Conservation (phyloP, 768 basidiomycete genomes). For the Boletellus emodensis region DNA sequence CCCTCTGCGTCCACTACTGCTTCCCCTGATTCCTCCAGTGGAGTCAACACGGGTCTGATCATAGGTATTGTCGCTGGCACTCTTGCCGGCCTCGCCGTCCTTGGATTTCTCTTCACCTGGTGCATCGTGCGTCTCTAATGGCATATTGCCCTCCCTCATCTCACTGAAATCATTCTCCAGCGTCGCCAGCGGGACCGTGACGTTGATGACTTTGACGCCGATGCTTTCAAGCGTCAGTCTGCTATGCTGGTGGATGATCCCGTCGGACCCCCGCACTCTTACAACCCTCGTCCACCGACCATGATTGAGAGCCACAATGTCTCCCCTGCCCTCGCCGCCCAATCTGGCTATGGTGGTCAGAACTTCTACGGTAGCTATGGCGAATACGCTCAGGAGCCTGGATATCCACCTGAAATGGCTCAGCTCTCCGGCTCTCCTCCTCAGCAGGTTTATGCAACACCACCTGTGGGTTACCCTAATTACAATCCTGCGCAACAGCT, state of each 20-base stretch:
- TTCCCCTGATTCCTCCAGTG: conserved; percentile 33
- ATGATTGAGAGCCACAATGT: conserved; percentile 54
- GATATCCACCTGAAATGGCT: conserved; percentile 17
- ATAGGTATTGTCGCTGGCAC: conserved; percentile 46
- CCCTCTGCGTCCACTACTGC: conserved; percentile 23
- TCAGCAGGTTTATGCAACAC: conserved; percentile 22
- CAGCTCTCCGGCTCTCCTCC: conserved; percentile 12
- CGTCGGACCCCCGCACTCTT: conserved; percentile 35
- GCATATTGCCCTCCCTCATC: background rate
- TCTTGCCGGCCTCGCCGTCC: conserved; percentile 38
- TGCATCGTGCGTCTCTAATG: conserved; percentile 38
- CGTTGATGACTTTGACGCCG: conserved; percentile 47
- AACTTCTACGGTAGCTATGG: conserved; percentile 25
- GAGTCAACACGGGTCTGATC: conserved; percentile 28
- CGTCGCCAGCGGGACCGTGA: conserved; percentile 40
- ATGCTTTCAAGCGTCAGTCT: conserved; percentile 61
- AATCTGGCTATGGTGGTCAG: conserved; percentile 17
- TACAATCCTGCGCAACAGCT: conserved; percentile 29
- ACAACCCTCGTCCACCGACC: conserved; percentile 57
- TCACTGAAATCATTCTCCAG: conserved; percentile 23
- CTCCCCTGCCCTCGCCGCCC: conserved; percentile 26
- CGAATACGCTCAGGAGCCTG: conserved; percentile 22
- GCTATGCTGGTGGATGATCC: conserved; percentile 57
- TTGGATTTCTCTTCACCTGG: conserved; percentile 42
- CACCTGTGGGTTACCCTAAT: conserved; percentile 13